Conservation (phyloP, 2,329 filamentous ascomycete species). For the Diplodia corticola region DNA sequence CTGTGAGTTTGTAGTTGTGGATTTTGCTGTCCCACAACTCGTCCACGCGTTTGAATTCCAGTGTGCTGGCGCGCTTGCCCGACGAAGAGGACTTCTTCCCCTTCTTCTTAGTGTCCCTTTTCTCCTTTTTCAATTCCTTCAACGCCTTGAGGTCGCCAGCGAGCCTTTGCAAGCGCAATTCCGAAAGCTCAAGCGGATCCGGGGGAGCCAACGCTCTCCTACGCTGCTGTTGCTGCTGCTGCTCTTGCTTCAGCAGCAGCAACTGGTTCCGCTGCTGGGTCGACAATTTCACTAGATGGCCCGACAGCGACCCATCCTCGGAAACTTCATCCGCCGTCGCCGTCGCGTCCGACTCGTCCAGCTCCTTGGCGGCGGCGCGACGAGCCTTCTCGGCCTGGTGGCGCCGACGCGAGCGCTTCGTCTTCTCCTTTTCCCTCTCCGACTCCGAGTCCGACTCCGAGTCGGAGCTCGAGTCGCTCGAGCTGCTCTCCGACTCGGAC, state of each 20-base stretch:
- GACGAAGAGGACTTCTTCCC: slow-evolving; percentile 26
- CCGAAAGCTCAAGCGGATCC: neutral
- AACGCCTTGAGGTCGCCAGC: neutral
- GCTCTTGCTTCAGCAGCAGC: neutral
- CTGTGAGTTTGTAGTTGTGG: slow-evolving; percentile 68
- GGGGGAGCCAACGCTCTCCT: neutral
- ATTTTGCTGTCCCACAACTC: slow-evolving; percentile 59
- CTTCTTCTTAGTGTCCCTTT: slow-evolving; percentile 23
- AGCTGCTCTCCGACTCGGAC: slow-evolving; percentile 32
- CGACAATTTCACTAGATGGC: neutral
- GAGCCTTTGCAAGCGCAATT: neutral
- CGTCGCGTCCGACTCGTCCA: slow-evolving; percentile 17
- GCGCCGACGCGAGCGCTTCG: slow-evolving; percentile 17
- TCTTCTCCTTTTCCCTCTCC: slow-evolving; percentile 17
- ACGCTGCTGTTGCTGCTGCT: neutral
- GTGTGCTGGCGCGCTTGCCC: slow-evolving; percentile 48
- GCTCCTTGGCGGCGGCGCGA: neutral
- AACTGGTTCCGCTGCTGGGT: slow-evolving; percentile 21
- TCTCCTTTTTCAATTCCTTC: slow-evolving; percentile 21
- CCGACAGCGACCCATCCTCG: neutral
- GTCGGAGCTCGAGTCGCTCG: slow-evolving; percentile 21
- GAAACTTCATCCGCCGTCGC: neutral
- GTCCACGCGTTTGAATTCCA: slow-evolving; percentile 70
- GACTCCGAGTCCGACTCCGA: neutral
- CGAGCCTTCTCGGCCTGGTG: slow-evolving; percentile 23